A percentile compares a stretch with the other conserved stretches of the same genome.
phyloP scores from a whole-genome alignment of 2,329 filamentous ascomycete genomes.

The Ustulina deusta region DNA sequence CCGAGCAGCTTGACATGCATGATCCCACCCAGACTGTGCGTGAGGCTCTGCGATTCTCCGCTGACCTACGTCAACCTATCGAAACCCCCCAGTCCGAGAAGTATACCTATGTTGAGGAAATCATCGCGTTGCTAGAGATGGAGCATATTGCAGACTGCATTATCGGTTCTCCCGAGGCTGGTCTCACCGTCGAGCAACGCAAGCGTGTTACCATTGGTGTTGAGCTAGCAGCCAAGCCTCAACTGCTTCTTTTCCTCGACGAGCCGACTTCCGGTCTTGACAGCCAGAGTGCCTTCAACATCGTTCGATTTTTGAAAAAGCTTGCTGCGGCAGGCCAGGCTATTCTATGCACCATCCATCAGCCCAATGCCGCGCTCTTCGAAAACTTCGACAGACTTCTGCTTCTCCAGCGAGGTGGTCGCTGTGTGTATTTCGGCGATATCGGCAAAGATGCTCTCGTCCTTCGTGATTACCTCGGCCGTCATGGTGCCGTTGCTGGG shows the following conservation, averaged over 20 bases:
- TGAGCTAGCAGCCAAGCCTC: conserved; percentile 85
- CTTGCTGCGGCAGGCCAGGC: conserved; percentile 84
- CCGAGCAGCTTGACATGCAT: conserved; percentile 72
- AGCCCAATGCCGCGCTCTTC: conserved; percentile 87
- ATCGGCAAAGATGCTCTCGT: conserved; percentile 80
- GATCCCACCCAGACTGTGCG: conserved; percentile 72
- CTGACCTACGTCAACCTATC: conserved; percentile 68
- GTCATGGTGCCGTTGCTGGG: conserved; percentile 70
- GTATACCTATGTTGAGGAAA: conserved; percentile 70
- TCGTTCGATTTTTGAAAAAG: conserved; percentile 82
- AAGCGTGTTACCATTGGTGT: conserved; percentile 92
- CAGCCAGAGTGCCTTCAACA: conserved; percentile 79
- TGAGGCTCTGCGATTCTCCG: conserved; percentile 73
- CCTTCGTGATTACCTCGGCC: conserved; percentile 73
- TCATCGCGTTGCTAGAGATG: conserved; percentile 70
- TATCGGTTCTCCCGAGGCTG: conserved; percentile 73
- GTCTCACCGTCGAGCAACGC: conserved; percentile 73
- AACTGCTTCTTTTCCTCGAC: conserved; percentile 81
- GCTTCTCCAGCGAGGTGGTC: conserved; percentile 80
- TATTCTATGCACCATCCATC: conserved; percentile 91
- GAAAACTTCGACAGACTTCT: conserved; percentile 89
- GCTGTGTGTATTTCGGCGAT: conserved; percentile 87
- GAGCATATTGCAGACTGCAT: conserved; percentile 69
- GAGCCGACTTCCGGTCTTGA: conserved; percentile 83
- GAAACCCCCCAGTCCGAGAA: conserved; percentile 67